Percentiles rank a stretch among this genome's conserved stretches.
Conservation (phyloP, 805 yeast genomes). For the Soucietia sequanensis region DNA sequence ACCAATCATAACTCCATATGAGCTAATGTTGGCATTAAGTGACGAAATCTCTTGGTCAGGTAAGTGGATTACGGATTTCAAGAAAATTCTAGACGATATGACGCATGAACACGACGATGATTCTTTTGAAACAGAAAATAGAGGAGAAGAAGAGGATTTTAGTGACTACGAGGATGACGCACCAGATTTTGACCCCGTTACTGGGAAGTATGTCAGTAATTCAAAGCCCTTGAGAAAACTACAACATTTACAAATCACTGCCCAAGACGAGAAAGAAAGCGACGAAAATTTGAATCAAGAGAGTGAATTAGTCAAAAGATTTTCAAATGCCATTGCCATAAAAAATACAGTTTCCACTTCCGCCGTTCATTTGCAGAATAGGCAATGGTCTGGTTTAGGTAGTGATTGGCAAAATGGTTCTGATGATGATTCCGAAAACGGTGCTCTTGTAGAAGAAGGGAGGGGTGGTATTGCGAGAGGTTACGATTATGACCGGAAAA, state of each 20-base stretch:
- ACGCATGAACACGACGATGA: constrained; percentile 34
- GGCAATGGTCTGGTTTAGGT: constrained; percentile 89
- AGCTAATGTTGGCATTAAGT: constrained; percentile 74
- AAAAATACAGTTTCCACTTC: constrained; percentile 86
- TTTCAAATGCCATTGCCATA: constrained; percentile 60
- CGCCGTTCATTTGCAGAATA: constrained; percentile 67
- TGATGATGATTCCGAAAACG: constrained; percentile 48
- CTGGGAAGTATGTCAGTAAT: constrained; percentile 68
- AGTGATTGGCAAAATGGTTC: constrained; percentile 57
- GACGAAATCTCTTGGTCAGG: constrained; percentile 88
- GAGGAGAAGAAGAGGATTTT: constrained; percentile 13
- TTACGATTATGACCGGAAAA: constrained; percentile 44
- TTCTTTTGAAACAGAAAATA: constrained; percentile 23
- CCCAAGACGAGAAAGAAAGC: constrained; percentile 21
- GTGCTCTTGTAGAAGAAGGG: constrained; percentile 82
- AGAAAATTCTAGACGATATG: constrained; percentile 46
- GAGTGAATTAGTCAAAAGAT: constrained; percentile 52
- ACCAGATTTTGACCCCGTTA: constrained; percentile 87
- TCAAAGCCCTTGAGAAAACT: constrained; percentile 73
- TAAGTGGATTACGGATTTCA: constrained; percentile 83
- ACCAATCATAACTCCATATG: constrained; percentile 94
- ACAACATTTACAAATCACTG: constrained; percentile 62
- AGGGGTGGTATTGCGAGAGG: constrained; percentile 88
- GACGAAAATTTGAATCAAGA: constrained; percentile 14
- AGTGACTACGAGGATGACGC: constrained; percentile 51